Evolutionary conservation across 306 rosid genomes (phyloP), one percentile per base, ranked within the genome.

Genomic region (Prunus campanulata): DNA sequence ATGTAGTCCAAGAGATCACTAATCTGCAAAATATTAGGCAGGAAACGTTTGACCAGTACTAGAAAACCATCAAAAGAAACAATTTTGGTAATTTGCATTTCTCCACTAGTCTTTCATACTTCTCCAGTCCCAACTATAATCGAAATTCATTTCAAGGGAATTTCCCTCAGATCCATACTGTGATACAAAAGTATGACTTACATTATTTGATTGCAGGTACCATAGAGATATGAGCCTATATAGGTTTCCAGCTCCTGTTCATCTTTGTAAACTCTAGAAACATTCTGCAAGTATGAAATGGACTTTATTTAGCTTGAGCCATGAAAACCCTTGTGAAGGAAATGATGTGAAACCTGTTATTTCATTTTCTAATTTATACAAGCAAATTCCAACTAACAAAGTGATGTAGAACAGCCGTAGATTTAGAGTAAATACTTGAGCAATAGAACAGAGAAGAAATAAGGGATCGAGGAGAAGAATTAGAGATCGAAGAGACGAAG

Each of bases 211-310:
- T 78, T 84, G 88, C 86, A 88, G 87, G 78, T 84, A 32, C 95
- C 97, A 77, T 89, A 94, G 50, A 79, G 57, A 86, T 88, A 83
- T 52, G 98, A 94, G 44, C 93, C 90, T 71, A 92, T 84, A 86
- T 94, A 94, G 66, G 88, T 80, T 78, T 92, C 98, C 86, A 92
- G 80, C 80, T 92, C 95, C 54, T 77, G 80, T 85, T 94, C 98
- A 71, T 92, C 96, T 84, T 87, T 81, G 87, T 87, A 94, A 72
- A 94, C 80, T 84, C 64, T 84, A 77, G 88, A 87, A 66, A 95
- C 97, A 75, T 27, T 81, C 97, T 95, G 86, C 74, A 83, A 25
- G 67, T 51, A 88, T 44, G n/a, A 83, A 64, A 72, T 62, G 56
- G 71, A 70, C 62, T 52, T 79, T 71, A 79, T 73, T 82, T 66